Conservation (phyloP, 768 basidiomycete genomes). For the Ramaria sp. region DNA sequence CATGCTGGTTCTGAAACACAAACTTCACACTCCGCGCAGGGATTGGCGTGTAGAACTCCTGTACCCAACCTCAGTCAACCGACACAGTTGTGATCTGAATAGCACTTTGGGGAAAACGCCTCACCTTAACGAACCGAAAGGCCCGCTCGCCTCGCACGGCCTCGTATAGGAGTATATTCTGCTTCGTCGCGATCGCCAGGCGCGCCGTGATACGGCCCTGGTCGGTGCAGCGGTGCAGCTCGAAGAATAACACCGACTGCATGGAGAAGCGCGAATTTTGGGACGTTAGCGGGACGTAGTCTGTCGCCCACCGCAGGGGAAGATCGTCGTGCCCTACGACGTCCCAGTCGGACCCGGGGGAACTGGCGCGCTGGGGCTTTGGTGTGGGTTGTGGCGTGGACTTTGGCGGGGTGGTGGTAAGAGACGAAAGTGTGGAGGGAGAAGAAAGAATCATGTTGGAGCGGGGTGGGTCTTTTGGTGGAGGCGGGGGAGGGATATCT, state of each 20-base stretch:
- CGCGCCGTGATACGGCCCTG: slow-evolving; percentile 36
- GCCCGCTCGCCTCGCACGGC: slow-evolving; percentile 75
- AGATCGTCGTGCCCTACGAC: slow-evolving; percentile 52
- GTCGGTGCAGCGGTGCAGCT: slow-evolving; percentile 52
- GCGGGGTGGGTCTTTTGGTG: background rate
- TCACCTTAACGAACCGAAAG: slow-evolving; percentile 72
- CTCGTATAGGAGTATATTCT: slow-evolving; percentile 65
- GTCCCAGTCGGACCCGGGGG: slow-evolving; percentile 56
- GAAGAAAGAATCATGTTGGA: background rate
- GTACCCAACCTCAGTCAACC: background rate
- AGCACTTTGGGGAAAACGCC: background rate
- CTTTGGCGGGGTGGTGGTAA: background rate
- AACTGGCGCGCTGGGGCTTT: slow-evolving; percentile 1
- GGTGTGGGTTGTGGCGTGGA: background rate
- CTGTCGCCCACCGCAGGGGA: slow-evolving; percentile 78
- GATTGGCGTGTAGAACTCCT: slow-evolving; percentile 81
- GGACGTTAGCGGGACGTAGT: slow-evolving; percentile 70
- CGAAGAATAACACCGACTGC: slow-evolving; percentile 51
- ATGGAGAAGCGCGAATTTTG: slow-evolving; percentile 53
- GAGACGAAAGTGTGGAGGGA: background rate
- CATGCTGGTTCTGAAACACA: slow-evolving; percentile 56
- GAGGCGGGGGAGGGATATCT: slow-evolving; percentile 17
- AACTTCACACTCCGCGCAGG: slow-evolving; percentile 58
- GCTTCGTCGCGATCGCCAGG: slow-evolving; percentile 69
- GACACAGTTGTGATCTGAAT: background rate